Evolutionary conservation across 2,329 filamentous ascomycete genomes (phyloP).

Genomic region (Colletotrichum karsti): DNA sequence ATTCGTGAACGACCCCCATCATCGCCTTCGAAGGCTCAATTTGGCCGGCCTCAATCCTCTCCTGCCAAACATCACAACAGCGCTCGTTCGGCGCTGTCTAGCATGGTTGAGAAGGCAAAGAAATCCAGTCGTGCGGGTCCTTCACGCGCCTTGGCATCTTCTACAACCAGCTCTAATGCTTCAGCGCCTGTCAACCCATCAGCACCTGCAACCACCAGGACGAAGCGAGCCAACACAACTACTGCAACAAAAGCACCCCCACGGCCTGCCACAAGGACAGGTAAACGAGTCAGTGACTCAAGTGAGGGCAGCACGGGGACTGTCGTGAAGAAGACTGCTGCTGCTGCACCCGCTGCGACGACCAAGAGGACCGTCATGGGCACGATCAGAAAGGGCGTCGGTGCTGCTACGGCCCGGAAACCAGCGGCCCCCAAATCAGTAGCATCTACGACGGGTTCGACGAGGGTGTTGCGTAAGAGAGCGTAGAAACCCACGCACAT

Average conservation of each 20-base stretch:
- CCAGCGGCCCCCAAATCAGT: constrained; percentile 52
- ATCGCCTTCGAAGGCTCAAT: constrained; percentile 65
- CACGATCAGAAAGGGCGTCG: constrained; percentile 61
- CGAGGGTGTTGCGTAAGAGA: constrained; percentile 65
- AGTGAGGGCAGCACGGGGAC: constrained; percentile 73
- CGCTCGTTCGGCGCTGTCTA: constrained; percentile 54
- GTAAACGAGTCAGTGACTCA: constrained; percentile 66
- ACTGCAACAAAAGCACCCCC: constrained; percentile 42
- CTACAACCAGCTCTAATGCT: constrained; percentile 49
- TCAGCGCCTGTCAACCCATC: constrained; percentile 14
- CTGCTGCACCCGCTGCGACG: constrained; percentile 44
- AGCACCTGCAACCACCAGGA: constrained; percentile 41
- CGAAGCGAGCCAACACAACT: constrained; percentile 43
- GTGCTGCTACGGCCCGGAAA: constrained; percentile 59
- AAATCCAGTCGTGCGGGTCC: constrained; percentile 57
- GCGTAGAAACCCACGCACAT: constrained; percentile 37
- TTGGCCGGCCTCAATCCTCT: constrained; percentile 64
- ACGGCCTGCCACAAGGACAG: constrained; percentile 54
- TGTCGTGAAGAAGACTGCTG: constrained; percentile 64
- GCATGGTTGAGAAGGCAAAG: constrained; percentile 70
- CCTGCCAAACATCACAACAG: constrained; percentile 64
- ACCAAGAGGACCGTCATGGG: constrained; percentile 63
- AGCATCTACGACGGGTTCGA: constrained; percentile 52
- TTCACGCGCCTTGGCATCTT: constrained; percentile 55
- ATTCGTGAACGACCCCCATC: constrained; percentile 56